These are phyloP conservation scores for Cordyceps tenuipes DNA, from an alignment of 2,329 filamentous ascomycete species.

Conservation along the genomic window DNA sequence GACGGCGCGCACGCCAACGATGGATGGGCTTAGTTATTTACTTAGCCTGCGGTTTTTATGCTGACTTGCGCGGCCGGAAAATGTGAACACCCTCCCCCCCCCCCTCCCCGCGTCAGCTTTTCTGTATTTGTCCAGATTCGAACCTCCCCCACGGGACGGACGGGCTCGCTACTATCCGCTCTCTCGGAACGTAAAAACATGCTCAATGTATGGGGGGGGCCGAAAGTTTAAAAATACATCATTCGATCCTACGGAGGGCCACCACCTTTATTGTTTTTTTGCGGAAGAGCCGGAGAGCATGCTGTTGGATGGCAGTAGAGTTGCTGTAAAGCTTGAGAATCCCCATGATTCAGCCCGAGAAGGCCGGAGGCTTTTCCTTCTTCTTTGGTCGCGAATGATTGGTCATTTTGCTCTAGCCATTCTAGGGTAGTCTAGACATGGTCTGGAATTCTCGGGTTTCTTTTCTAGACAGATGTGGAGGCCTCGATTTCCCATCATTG, in stretches of 20 bases:
- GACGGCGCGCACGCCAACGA: neutral
- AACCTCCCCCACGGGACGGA: too few relatives aligned
- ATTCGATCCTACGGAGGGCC: neutral
- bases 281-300: too few relatives aligned
- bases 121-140: neutral
- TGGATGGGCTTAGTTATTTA: too few relatives aligned
- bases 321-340: too few relatives aligned
- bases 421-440: neutral
- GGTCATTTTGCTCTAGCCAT: neutral
- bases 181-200: neutral
- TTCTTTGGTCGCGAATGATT: neutral
- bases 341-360: too few relatives aligned
- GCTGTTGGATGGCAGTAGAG: too few relatives aligned
- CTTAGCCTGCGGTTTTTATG: neutral
- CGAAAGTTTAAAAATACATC: neutral
- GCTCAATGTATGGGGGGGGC: neutral
- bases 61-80: too few relatives aligned
- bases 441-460: neutral
- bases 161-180: neutral
- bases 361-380: too few relatives aligned
- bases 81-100: too few relatives aligned
- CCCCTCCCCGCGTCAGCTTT: neutral
- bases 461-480: neutral
- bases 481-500: neutral
- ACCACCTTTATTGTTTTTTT: neutral